Conservation (phyloP, 768 basidiomycete genomes). For the Lentinula sp. region DNA sequence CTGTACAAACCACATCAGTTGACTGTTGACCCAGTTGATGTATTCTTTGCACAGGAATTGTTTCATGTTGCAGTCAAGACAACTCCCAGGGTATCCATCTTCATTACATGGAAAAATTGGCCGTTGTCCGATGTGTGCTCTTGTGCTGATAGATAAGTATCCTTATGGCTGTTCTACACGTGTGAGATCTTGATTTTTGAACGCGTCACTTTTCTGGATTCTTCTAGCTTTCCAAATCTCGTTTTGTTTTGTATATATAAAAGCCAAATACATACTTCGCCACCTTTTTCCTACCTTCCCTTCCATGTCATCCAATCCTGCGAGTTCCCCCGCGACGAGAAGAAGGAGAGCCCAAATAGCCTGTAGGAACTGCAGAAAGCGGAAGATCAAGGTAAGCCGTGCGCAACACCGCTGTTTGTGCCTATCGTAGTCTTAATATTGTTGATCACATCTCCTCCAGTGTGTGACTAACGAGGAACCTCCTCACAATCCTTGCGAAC, state of each 20-base stretch:
- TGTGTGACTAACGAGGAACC: conserved; percentile 22
- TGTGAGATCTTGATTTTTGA: conserved; percentile 7
- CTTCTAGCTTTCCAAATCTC: background rate
- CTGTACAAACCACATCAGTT: background rate
- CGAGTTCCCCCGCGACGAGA: conserved; percentile 9
- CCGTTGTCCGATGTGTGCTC: background rate
- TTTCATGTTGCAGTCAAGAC: conserved; percentile 5
- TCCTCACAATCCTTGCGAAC: conserved; percentile 27
- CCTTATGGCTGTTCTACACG: conserved; percentile 6
- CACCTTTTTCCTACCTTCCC: background rate
- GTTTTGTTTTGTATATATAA: background rate
- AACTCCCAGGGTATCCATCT: conserved; percentile 1
- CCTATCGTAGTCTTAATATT: background rate
- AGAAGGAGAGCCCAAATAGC: conserved; percentile 43
- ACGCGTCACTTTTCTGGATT: conserved; percentile 4
- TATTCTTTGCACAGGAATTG: conserved; percentile 3
- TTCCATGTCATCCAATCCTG: conserved; percentile 1
- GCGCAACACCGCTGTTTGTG: background rate
- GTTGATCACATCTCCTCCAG: conserved; percentile 10
- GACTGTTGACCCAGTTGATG: conserved; percentile 1
- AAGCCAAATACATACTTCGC: background rate
- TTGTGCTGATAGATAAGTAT: background rate
- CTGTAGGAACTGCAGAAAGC: conserved; percentile 45
- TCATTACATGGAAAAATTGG: background rate
- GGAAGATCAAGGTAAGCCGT: conserved; percentile 43